Conservation (phyloP, 805 yeast species). For the Candida sonorensis region DNA sequence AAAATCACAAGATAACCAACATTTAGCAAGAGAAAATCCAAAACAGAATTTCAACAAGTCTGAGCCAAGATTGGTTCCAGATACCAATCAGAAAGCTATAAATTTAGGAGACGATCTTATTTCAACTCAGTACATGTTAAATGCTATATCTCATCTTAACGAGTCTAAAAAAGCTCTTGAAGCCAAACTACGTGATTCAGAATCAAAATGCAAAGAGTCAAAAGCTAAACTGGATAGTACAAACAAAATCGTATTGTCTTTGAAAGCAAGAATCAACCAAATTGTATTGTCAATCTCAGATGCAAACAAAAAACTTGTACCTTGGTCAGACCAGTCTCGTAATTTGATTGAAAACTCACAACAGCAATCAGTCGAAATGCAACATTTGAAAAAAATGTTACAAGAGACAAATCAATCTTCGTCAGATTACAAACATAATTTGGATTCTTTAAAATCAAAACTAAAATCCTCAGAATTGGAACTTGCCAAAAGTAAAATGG, state of each 20-base stretch:
- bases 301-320: slow-evolving; percentile 2
- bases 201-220: slow-evolving; percentile 4
- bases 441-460: slow-evolving; percentile 11
- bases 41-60: no score
- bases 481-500: slow-evolving; percentile 8
- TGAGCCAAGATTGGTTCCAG: no score
- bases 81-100: no score
- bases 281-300: slow-evolving; percentile 4
- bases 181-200: slow-evolving; percentile 2
- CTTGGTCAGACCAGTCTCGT: slow-evolving; percentile 3
- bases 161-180: slow-evolving; percentile 8
- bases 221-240: slow-evolving; percentile 4
- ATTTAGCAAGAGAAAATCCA: no score
- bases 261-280: slow-evolving; percentile 6
- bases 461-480: slow-evolving; percentile 5
- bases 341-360: slow-evolving; percentile 1
- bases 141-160: slow-evolving; percentile 10
- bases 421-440: slow-evolving; percentile 6
- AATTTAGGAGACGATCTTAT: neutral
- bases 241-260: slow-evolving; percentile 2
- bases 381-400: slow-evolving; percentile 5
- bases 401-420: slow-evolving; percentile 6
- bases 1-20: neutral
- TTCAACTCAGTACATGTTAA: slow-evolving; percentile 13
- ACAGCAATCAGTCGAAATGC: slow-evolving; percentile 6